Evolutionary conservation across 345 rosid species (phyloP).

Genomic region (Melaleuca alternifolia): DNA sequence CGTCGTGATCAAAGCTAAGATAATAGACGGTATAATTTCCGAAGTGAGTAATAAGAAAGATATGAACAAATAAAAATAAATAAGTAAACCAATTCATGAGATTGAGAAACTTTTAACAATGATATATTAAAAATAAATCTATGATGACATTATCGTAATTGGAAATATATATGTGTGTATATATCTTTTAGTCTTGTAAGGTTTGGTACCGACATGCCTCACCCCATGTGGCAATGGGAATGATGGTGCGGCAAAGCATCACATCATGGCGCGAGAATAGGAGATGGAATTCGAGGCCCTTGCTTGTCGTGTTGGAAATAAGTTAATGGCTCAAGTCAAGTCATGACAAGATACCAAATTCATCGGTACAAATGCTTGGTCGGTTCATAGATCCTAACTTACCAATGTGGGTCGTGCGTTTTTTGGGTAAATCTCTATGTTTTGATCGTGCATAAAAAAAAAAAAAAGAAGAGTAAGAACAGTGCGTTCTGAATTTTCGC

Average conservation of each 20-base stretch:
- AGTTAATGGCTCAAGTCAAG: not conserved
- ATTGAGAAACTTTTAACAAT: not conserved
- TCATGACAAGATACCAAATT: not conserved
- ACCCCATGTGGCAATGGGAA: not conserved
- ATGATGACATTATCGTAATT: too few species aligned
- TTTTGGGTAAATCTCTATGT: too few species aligned
- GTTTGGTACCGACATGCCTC: not conserved
- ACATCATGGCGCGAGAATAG: not conserved
- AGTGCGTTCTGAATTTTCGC: not conserved
- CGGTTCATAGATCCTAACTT: not conserved
- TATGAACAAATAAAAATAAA: not conserved
- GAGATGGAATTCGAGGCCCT: not conserved
- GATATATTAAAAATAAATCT: not conserved
- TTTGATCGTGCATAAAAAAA: not conserved
- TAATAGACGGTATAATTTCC: not conserved
- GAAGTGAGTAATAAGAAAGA: not conserved
- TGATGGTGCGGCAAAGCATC: too few species aligned
- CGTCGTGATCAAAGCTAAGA: not conserved
- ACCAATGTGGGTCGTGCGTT: too few species aligned
- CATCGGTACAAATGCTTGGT: not conserved
- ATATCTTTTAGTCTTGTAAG: not conserved
- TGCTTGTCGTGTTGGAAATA: not conserved
- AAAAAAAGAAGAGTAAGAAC: not conserved
- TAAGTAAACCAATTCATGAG: not conserved
- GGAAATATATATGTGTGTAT: too few species aligned